Evolutionary conservation across 768 basidiomycete species (phyloP), one percentile per base, ranked within the genome.

Genomic region (Podaxis carcinomalis): DNA sequence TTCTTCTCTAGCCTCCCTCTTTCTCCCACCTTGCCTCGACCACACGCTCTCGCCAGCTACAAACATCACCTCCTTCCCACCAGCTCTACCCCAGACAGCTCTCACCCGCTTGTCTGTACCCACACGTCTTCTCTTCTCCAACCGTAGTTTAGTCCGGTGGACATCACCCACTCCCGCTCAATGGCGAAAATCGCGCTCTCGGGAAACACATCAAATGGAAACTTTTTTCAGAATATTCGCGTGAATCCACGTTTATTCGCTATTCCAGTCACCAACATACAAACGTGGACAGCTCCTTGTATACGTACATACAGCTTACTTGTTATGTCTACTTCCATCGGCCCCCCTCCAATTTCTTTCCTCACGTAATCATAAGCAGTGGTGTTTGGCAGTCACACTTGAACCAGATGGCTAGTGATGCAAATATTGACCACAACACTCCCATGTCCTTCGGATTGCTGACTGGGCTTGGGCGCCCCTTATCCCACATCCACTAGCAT

Each of bases 111-210:
- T 42, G 46, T 27, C 13, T 23, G 49, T 0, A 6, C 11, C n/a
- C 21, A 16, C 35, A 27, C 25, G 14, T 23, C 23, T 49, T n/a
- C 27, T 35, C 49, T 23, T n/a, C 56, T 28, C 44, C n/a, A 32
- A n/a, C 42, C 14, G 21, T 36, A n/a, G 57, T 36, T 14, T 23
- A 13, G 14, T n/a, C 5, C 28, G 35, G 9, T 14, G 32, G 13
- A 10, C 13, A n/a, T 23, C 58, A 14, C 16, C 19, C 16, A 14
- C 14, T 51, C 11, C 27, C 39, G 36, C 51, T 59, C 58, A 59
- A 59, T 59, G 58, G 58, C 58, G 51, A 59, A 59, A 59, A 59
- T 59, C 58, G 23, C 58, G 58, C 58, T 58, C 57, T 10, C 46
- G 54, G 54, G 54, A 44, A 56, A 42, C 40, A 42, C 14, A 42